Percentiles rank a stretch among this genome's conserved stretches.
These are phyloP conservation scores for Gonapodya sp. DNA, from an alignment of 192 early-diverging fungal genomes.

Conservation along the genomic window DNA sequence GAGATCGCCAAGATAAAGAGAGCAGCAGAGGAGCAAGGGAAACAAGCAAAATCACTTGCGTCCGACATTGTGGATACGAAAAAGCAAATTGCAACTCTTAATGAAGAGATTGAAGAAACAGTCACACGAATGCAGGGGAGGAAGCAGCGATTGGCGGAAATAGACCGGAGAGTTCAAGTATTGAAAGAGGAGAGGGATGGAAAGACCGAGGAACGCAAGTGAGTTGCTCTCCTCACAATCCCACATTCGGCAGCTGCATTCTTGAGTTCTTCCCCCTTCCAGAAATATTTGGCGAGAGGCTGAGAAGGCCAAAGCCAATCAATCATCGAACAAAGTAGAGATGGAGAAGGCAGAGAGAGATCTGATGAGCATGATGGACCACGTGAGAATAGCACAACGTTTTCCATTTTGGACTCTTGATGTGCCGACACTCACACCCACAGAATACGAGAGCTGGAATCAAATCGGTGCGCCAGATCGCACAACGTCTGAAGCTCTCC, in stretches of 20 bases:
- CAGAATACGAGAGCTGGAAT: conserved; percentile 72
- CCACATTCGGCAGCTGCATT: not conserved
- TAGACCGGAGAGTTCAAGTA: conserved; percentile 27
- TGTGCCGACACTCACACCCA: conserved; percentile 10
- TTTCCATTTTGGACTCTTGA: conserved; percentile 11
- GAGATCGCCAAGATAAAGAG: conserved; percentile 59
- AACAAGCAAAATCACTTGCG: conserved; percentile 37
- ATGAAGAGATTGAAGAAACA: conserved; percentile 22
- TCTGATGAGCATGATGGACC: conserved; percentile 67
- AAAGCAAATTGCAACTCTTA: conserved; percentile 19
- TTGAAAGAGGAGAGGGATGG: conserved; percentile 38
- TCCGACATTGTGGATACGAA: conserved; percentile 24
- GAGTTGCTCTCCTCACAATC: conserved; percentile 20
- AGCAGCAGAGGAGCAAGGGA: conserved; percentile 36
- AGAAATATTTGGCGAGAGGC: conserved; percentile 88
- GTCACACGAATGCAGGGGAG: conserved; percentile 26
- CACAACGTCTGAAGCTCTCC: conserved; percentile 43
- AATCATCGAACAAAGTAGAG: conserved; percentile 63
- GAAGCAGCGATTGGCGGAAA: conserved; percentile 28
- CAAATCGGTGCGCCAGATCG: conserved; percentile 57
- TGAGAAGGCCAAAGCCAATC: conserved; percentile 51
- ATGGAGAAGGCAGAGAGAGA: conserved; percentile 60
- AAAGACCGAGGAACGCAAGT: conserved; percentile 63
- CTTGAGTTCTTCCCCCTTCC: not conserved
- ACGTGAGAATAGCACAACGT: conserved; percentile 28